Base-by-base conservation (phyloP, 2,329 filamentous ascomycete genomes). In the Epichloe coenophiala region DNA sequence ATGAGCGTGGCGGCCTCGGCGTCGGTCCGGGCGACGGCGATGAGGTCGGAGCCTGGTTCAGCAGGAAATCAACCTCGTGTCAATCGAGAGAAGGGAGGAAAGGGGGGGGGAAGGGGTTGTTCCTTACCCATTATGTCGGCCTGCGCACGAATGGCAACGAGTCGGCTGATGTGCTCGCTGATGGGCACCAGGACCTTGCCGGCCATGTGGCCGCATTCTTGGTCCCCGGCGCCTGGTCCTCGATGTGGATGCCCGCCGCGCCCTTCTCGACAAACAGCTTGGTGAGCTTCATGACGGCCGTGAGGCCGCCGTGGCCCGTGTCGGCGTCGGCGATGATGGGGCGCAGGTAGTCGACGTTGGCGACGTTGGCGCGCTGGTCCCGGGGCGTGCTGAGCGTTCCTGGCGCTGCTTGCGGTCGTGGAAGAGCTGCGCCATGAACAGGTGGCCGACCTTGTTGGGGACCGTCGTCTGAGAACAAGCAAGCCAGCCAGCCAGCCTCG, bases 191-290 rank as follows among this genome's bases (percentile, higher is more conserved):
- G 76, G 42, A 97, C 93, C 74, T 97, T 97, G 63, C 93, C 93
- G 58, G 93, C 93, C 93, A 97, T 97, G 73, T 97, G 93, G 56
- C 93, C 93, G 68, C 93, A 98, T 98, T 98, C 81, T 98, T 98
- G 47, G 93, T 97, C 50, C 93, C 93, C 3, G 93, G 91, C 4
- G 93, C 91, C 71, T 97, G 93, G 67, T 98, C 93, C 71, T 98
- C 93, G 60, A 98, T 96, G 71, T 98, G 93, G 63, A 98, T 96
- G 58, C 93, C 93, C 41, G 93, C 93, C 44, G 93, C 93, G 60
- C 93, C 93, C 69, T 90, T 89, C 75, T 98, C 93, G 57, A 97
- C 73, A 68, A 98, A 97, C 51, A 97, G 80, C 77, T 96, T 96
- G 57, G 93, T 97, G 60, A 98, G 81, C 78, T 97, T 98, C 93